These are phyloP conservation scores for Moesziomyces globuligerus DNA, from an alignment of 1,284 basidiomycete genomes.

Conservation along the genomic window DNA sequence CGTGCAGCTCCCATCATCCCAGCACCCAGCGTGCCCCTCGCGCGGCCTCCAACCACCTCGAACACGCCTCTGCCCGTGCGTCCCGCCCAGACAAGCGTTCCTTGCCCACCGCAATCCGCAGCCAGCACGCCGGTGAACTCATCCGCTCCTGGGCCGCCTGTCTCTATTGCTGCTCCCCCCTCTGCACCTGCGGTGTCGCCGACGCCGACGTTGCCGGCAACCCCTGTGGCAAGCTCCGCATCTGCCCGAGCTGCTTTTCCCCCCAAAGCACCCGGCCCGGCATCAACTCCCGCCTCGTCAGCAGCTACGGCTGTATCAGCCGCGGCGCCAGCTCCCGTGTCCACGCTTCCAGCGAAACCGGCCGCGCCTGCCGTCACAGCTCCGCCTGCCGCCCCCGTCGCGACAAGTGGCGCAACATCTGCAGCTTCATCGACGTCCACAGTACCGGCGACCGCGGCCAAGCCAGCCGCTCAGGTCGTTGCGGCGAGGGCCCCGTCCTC, in stretches of 20 bases:
- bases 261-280: conserved; percentile 8
- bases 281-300: conserved; percentile 1
- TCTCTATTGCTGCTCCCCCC: conserved; percentile 3
- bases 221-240: conserved; percentile 15
- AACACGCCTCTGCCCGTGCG: conserved; percentile 10
- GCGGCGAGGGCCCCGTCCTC: conserved; percentile 5
- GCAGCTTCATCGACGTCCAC: background rate
- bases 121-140: conserved; percentile 2
- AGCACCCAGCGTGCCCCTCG: conserved; percentile 23
- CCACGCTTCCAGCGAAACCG: background rate
- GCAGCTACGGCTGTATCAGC: conserved; percentile 1
- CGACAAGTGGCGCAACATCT: background rate
- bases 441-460: background rate
- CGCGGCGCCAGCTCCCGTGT: conserved; percentile 1
- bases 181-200: conserved; percentile 13
- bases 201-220: conserved; percentile 27
- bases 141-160: background rate
- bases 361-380: background rate
- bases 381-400: background rate
- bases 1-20: conserved; percentile 17
- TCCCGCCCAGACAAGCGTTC: conserved; percentile 9
- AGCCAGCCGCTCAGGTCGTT: conserved; percentile 5
- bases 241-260: conserved; percentile 8
- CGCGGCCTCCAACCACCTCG: conserved; percentile 12
- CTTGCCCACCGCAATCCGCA: background rate